Evolutionary conservation across 805 yeast species (phyloP).

Genomic region (Lachancea dasiensis): DNA sequence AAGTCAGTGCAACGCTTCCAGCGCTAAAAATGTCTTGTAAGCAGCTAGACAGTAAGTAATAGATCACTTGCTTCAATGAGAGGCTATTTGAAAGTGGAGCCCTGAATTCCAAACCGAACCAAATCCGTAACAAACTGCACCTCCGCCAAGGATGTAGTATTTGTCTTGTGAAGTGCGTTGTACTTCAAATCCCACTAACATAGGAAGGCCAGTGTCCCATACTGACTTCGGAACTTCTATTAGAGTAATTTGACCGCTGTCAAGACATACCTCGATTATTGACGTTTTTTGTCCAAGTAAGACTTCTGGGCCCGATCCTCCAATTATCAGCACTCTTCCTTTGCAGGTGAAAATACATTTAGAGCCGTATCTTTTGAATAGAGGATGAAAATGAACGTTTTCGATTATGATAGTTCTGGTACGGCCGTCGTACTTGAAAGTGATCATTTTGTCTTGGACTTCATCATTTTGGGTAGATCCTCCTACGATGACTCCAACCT

Average conservation of each 20-base stretch:
- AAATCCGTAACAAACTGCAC: constrained; percentile 78
- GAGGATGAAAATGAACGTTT: constrained; percentile 21
- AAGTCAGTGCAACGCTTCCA: too few species aligned
- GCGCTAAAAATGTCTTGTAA: too few species aligned
- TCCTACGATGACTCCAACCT: constrained; percentile 20
- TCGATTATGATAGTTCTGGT: constrained; percentile 18
- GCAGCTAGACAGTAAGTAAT: too few species aligned
- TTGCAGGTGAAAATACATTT: constrained; percentile 30
- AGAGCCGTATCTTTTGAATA: constrained; percentile 47
- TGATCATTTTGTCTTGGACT: constrained; percentile 27
- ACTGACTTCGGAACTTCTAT: constrained; percentile 30
- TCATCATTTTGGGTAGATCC: constrained; percentile 23
- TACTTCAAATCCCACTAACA: constrained; percentile 51
- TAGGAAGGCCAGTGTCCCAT: constrained; percentile 38
- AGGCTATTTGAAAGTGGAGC: constrained; percentile 9
- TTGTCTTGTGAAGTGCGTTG: constrained; percentile 21
- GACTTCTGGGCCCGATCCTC: constrained; percentile 47
- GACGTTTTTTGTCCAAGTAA: constrained; percentile 33
- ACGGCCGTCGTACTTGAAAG: constrained; percentile 26
- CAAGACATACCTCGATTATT: constrained; percentile 34
- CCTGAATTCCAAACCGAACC: constrained; percentile 49
- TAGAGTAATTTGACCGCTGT: constrained; percentile 13
- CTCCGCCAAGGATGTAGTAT: constrained; percentile 49
- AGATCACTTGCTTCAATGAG: too few species aligned
- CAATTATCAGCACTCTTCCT: constrained; percentile 41